A percentile compares a stretch with the other conserved stretches of the same genome.
These are phyloP conservation scores for Silene coronaria DNA, from an alignment of 179 eudicot species.

Conservation along the genomic window DNA sequence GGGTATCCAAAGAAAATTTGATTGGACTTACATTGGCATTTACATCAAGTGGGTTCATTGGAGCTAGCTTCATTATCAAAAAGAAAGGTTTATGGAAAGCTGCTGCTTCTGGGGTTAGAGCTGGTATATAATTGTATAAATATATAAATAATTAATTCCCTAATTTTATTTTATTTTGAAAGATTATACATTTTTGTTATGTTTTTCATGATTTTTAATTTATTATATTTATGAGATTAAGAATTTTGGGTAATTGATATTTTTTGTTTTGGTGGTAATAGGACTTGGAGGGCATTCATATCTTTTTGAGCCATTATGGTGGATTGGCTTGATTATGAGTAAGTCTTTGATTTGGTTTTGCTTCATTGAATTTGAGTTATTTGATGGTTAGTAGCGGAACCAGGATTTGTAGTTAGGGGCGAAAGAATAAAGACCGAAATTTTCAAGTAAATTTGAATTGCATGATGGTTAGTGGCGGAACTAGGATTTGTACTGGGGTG, in stretches of 20 bases:
- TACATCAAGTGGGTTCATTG: conserved; percentile 56
- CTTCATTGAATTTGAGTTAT: not conserved
- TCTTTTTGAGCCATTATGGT: conserved; percentile 67
- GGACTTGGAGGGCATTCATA: conserved; percentile 61
- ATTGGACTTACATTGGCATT: conserved; percentile 52
- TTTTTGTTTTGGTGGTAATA: conserved; percentile 15
- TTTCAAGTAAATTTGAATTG: too few relatives aligned
- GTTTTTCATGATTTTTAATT: not conserved
- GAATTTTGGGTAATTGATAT: not conserved
- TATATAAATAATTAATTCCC: not conserved
- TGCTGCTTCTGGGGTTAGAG: conserved; percentile 58
- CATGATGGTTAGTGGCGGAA: too few relatives aligned
- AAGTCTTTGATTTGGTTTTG: conserved; percentile 18
- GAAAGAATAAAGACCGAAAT: too few relatives aligned
- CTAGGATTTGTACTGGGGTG: too few relatives aligned
- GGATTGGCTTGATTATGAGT: conserved; percentile 63
- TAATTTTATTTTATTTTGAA: not conserved
- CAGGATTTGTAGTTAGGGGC: too few relatives aligned
- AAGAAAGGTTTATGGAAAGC: conserved; percentile 68
- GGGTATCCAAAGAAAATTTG: conserved; percentile 45
- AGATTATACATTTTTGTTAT: not conserved
- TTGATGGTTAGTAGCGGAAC: not conserved
- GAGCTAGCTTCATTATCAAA: conserved; percentile 66
- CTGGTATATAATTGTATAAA: conserved; percentile 51
- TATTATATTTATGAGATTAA: not conserved